phyloP scores from a whole-genome alignment of 2,329 filamentous ascomycete species.

The Colletotrichum siamense region DNA sequence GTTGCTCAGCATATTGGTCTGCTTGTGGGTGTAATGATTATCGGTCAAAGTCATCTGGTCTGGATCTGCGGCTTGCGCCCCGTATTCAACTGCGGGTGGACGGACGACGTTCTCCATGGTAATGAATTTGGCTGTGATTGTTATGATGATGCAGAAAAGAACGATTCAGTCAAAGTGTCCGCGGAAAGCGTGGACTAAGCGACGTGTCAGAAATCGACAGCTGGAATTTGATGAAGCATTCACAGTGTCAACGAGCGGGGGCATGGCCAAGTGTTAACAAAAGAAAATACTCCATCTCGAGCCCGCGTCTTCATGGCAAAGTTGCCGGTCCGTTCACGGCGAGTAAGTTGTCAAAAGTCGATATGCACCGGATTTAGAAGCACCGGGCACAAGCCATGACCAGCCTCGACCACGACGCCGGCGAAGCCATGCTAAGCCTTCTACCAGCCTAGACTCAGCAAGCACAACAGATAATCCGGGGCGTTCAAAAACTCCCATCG shows the following conservation, averaged over 20 bases:
- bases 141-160: not conserved
- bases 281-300: not conserved
- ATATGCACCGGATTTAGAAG: conserved; percentile 1
- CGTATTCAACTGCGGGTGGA: not conserved
- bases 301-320: not conserved
- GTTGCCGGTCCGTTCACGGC: not conserved
- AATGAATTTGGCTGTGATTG: not conserved
- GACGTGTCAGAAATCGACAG: not conserved
- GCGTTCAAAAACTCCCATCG: not conserved
- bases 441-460: not conserved
- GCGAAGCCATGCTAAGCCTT: not conserved
- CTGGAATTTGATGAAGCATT: not conserved
- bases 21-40: not conserved
- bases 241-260: not conserved
- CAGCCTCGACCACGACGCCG: not conserved
- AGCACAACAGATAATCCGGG: not conserved
- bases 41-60: not conserved
- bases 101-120: not conserved
- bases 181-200: not conserved
- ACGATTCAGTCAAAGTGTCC: not conserved
- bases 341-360: not conserved
- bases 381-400: not conserved
- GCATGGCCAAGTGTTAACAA: conserved; percentile 1
- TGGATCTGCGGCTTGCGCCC: not conserved
- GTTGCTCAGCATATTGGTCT: not conserved